Evolutionary conservation across 2,329 filamentous ascomycete species (phyloP).

Genomic region (Pleomassaria siparia): DNA sequence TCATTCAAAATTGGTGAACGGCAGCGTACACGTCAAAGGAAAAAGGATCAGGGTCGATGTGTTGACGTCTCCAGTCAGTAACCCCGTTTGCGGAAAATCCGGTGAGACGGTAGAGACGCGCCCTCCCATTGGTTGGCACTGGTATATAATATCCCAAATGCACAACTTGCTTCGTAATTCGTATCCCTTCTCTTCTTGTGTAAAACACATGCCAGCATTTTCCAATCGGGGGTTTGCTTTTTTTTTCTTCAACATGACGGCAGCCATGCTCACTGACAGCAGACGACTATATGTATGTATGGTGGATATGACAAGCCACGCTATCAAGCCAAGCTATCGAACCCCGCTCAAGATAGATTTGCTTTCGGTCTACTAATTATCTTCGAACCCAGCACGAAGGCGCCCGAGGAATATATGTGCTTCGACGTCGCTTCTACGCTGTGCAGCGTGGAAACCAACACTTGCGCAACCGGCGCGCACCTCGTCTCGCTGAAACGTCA

Average conservation of each 20-base stretch:
- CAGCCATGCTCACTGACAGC: too few relatives aligned
- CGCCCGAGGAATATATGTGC: neutral
- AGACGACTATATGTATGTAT: too few relatives aligned
- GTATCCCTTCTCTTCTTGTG: neutral
- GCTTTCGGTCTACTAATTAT: neutral
- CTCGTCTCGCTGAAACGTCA: too few relatives aligned
- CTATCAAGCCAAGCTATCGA: too few relatives aligned
- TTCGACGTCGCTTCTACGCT: neutral
- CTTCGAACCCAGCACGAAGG: neutral
- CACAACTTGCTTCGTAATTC: too few relatives aligned
- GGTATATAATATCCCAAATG: neutral
- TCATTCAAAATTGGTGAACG: neutral
- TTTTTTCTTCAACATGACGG: too few relatives aligned
- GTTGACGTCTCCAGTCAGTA: neutral
- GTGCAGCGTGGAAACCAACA: neutral
- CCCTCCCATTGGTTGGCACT: neutral
- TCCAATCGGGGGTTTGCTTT: neutral
- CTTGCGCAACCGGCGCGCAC: too few relatives aligned
- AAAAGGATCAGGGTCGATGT: too few relatives aligned
- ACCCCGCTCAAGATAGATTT: too few relatives aligned
- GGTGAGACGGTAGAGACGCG: neutral
- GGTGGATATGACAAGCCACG: neutral
- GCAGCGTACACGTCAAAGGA: too few relatives aligned
- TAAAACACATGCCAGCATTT: neutral
- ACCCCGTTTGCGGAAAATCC: neutral